A percentile compares a stretch with the other conserved stretches of the same genome.
These are phyloP conservation scores for Clarireedia homoeocarpa DNA, from an alignment of 2,329 filamentous ascomycete species.

Conservation along the genomic window DNA sequence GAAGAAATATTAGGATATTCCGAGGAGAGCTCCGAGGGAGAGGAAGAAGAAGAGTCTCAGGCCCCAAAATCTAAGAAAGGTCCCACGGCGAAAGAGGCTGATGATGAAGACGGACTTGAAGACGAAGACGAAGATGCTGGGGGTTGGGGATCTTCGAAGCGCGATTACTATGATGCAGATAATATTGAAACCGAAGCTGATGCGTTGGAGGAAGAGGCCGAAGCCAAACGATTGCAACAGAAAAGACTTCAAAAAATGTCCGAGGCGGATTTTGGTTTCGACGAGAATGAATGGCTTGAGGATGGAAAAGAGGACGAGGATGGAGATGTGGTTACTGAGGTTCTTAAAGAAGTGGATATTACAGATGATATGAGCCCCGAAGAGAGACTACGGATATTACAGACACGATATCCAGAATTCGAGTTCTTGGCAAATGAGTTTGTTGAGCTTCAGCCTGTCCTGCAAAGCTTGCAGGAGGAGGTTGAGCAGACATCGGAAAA, in stretches of 20 bases:
- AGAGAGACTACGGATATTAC: conserved; percentile 68
- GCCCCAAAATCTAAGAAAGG: conserved; percentile 11
- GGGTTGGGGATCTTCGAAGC: conserved; percentile 81
- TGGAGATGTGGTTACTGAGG: conserved; percentile 66
- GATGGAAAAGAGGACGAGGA: conserved; percentile 41
- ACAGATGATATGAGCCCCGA: conserved; percentile 69
- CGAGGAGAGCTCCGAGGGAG: conserved; percentile 35
- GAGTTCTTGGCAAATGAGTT: conserved; percentile 73
- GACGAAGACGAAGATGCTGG: conserved; percentile 51
- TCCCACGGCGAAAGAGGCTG: conserved; percentile 44
- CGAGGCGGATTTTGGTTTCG: conserved; percentile 88
- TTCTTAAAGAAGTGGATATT: conserved; percentile 77
- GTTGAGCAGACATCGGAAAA: conserved; percentile 34
- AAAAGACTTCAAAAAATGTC: conserved; percentile 86
- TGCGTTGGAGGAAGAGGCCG: conserved; percentile 85
- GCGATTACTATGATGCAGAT: conserved; percentile 92
- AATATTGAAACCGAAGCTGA: conserved; percentile 54
- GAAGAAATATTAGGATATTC: conserved; percentile 51
- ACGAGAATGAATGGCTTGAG: conserved; percentile 77
- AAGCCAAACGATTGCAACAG: conserved; percentile 80
- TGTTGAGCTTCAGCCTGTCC: conserved; percentile 41
- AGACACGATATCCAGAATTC: conserved; percentile 84
- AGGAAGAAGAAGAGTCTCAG: conserved; percentile 26
- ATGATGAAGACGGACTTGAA: conserved; percentile 46
- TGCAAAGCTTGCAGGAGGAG: conserved; percentile 50